Conservation (phyloP, 2,329 filamentous ascomycete genomes). For the Bipolaris bicolor region DNA sequence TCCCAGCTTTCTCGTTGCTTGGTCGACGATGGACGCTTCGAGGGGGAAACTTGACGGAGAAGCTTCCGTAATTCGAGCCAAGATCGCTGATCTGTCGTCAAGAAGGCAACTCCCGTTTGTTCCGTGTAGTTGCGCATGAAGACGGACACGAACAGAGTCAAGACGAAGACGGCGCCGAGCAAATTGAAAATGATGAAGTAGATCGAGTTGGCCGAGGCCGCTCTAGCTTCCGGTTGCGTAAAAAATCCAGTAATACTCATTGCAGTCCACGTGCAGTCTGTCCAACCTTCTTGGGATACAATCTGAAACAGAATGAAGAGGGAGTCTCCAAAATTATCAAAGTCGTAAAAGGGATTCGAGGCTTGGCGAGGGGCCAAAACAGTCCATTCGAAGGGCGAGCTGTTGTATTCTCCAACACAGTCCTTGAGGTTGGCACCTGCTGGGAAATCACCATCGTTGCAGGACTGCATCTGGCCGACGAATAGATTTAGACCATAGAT, state of each 20-base stretch:
- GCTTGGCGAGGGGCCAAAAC: slow-evolving; percentile 83
- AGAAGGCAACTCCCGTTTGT: slow-evolving; percentile 93
- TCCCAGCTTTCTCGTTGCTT: slow-evolving; percentile 76
- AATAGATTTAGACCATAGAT: slow-evolving; percentile 96
- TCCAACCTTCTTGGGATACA: slow-evolving; percentile 98
- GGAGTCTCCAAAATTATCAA: slow-evolving; percentile 92
- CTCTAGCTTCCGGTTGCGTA: slow-evolving; percentile 72
- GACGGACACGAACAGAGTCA: slow-evolving; percentile 97
- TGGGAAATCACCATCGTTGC: slow-evolving; percentile 71
- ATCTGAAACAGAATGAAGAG: slow-evolving; percentile 98
- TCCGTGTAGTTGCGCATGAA: slow-evolving; percentile 99
- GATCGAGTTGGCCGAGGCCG: slow-evolving; percentile 81
- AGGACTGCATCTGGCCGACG: slow-evolving; percentile 76
- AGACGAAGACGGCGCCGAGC: slow-evolving; percentile 91
- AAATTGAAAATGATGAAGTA: slow-evolving; percentile 98
- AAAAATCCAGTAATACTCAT: slow-evolving; percentile 81
- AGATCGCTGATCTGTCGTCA: slow-evolving; percentile 93
- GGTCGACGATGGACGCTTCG: slow-evolving; percentile 84
- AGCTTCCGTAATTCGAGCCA: slow-evolving; percentile 96
- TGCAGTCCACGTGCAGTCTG: slow-evolving; percentile 84
- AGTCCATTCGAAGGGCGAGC: slow-evolving; percentile 80
- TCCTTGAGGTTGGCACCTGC: slow-evolving; percentile 66
- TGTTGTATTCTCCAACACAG: slow-evolving; percentile 84
- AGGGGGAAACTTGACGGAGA: slow-evolving; percentile 89
- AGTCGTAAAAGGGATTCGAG: slow-evolving; percentile 83